A percentile compares a stretch with the other conserved stretches of the same genome.
Evolutionary conservation across 78 protist species (phyloP).

Genomic region (Protostelium mycophagum): DNA sequence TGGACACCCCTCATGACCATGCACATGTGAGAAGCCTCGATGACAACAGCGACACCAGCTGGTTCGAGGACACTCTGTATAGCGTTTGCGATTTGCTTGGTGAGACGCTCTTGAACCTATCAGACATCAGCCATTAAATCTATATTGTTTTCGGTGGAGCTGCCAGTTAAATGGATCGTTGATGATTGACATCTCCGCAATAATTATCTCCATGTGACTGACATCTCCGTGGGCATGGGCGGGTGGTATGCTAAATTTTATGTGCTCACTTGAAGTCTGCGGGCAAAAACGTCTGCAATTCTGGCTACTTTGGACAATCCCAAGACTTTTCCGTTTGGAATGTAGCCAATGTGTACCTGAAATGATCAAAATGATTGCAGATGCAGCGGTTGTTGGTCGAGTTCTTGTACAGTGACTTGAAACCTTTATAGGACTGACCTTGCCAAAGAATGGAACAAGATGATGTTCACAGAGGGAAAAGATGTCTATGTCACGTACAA

Average conservation of each 20-base stretch:
- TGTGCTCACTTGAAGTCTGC: conserved; percentile 64
- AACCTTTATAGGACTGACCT: conserved; percentile 16
- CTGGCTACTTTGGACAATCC: conserved; percentile 94
- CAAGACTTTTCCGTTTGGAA: conserved; percentile 83
- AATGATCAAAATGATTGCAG: not conserved
- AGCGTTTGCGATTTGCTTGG: conserved; percentile 82
- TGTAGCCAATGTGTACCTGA: conserved; percentile 80
- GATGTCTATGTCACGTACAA: conserved; percentile 83
- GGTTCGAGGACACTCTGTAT: conserved; percentile 75
- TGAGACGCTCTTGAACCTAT: conserved; percentile 90
- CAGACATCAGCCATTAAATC: too few species aligned
- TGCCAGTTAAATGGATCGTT: too few species aligned
- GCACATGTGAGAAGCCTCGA: conserved; percentile 92
- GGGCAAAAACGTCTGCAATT: conserved; percentile 76
- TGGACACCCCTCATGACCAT: conserved; percentile 94
- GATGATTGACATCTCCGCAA: too few species aligned
- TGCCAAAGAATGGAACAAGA: conserved; percentile 91
- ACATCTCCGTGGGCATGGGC: too few species aligned
- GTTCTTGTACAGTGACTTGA: not conserved
- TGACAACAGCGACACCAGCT: conserved; percentile 86
- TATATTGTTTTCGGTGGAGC: too few species aligned
- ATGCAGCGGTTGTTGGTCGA: too few species aligned
- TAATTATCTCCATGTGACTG: too few species aligned
- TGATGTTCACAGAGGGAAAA: conserved; percentile 94
- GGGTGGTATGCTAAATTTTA: not conserved